A percentile compares a stretch with the other conserved stretches of the same genome.
phyloP scores from a whole-genome alignment of 371 early-diverging fungal species.

The Mortierella sp. region DNA sequence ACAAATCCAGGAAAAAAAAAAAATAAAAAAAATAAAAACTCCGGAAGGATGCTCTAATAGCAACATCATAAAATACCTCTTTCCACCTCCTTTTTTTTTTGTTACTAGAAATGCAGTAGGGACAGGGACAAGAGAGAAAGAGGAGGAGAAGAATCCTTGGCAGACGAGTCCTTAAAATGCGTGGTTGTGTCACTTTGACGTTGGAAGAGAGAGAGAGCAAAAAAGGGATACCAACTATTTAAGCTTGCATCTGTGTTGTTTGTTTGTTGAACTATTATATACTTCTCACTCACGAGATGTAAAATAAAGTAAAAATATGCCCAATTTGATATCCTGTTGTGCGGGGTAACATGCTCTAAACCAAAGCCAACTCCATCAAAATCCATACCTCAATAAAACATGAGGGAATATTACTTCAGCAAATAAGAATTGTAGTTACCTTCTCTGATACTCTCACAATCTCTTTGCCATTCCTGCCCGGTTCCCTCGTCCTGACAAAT shows the following conservation, averaged over 20 bases:
- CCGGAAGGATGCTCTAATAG: background rate
- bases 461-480: slow-evolving; percentile 55
- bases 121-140: background rate
- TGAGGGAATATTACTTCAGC: no score
- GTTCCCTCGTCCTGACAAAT: slow-evolving; percentile 53
- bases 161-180: background rate
- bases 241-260: background rate
- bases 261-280: background rate
- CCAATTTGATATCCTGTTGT: background rate
- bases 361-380: background rate
- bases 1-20: slow-evolving; percentile 25
- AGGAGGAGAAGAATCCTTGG: background rate
- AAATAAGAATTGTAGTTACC: slow-evolving; percentile 17
- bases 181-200: slow-evolving; percentile 21
- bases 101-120: background rate
- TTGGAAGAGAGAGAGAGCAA: background rate
- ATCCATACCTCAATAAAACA: background rate
- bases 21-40: slow-evolving; percentile 2
- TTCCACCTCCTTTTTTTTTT: background rate
- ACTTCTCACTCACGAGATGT: slow-evolving; percentile 41
- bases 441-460: slow-evolving; percentile 54
- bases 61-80: background rate
- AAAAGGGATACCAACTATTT: background rate
- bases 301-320: slow-evolving; percentile 17
- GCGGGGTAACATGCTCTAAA: slow-evolving; percentile 23